Percentiles rank a stretch among this genome's conserved stretches.
Conservation (phyloP, 805 yeast genomes). For the Metschnikowia gruessii region DNA sequence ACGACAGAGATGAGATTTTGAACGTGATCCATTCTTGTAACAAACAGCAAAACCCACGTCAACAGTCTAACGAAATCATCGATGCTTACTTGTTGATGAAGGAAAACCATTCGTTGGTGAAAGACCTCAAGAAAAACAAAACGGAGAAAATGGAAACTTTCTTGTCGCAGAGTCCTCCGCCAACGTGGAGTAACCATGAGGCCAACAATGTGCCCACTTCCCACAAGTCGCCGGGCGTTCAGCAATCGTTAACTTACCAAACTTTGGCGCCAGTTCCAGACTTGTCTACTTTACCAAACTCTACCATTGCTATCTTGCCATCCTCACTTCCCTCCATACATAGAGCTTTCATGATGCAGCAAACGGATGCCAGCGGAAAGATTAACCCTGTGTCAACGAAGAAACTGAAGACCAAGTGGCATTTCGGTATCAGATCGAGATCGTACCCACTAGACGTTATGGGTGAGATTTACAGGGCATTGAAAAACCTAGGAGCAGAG, state of each 20-base stretch:
- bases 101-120: conserved; percentile 70
- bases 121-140: conserved; percentile 55
- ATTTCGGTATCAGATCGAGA: conserved; percentile 93
- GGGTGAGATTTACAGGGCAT: conserved; percentile 96
- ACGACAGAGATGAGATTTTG: conserved; percentile 76
- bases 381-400: conserved; percentile 62
- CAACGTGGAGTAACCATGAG: conserved; percentile 33
- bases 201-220: conserved; percentile 21
- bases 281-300: conserved; percentile 54
- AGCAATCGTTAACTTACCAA: conserved; percentile 45
- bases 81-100: conserved; percentile 83
- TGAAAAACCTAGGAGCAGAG: conserved; percentile 91
- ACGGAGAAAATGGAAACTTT: conserved; percentile 56
- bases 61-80: conserved; percentile 63
- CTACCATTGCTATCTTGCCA: conserved; percentile 90
- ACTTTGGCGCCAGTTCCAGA: conserved; percentile 47
- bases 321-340: conserved; percentile 93
- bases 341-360: conserved; percentile 83
- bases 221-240: conserved; percentile 42
- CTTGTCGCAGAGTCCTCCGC: conserved; percentile 60
- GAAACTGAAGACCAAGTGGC: conserved; percentile 95
- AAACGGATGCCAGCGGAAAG: conserved; percentile 25
- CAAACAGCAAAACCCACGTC: conserved; percentile 27
- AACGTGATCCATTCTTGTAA: conserved; percentile 62
- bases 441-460: conserved; percentile 96